Base-by-base conservation (phyloP, 306 rosid genomes). In the Cucurbita moschata region DNA sequence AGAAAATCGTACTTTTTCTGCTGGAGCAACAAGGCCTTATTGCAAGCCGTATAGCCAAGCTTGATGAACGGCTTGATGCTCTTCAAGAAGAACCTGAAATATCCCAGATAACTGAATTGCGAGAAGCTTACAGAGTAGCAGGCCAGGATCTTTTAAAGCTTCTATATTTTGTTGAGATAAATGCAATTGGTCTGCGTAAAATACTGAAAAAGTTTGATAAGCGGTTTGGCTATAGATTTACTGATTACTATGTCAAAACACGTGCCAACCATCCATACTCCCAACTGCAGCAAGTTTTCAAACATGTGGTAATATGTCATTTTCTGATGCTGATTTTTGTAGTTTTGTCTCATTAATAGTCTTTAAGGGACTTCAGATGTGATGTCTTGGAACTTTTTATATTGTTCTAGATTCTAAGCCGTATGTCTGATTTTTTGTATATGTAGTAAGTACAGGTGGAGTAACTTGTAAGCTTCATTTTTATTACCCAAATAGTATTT, bases 241-340 rank as follows among this genome's bases (percentile, higher is more conserved):
- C 99, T 8, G 90, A 95, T 75, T 88, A 91, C 81, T 95, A 91
- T 73, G 96, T 95, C 76, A 86, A 88, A 82, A 95, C 99, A 57
- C 96, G 99, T 30, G 96, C 99, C 57, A 95, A 95, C 83, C 99
- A 95, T 83, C 99, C 99, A 18, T 95, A 89, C 83, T 95, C 99
- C 35, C 99, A 91, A 84, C 88, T 95, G 79, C 99, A 95, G 79
- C 97, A 95, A 95, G 99, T 95, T 77, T 95, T 87, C 85, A 95
- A 95, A 85, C 99, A 95, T 83, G 99, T 91, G 97, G 99, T 94
- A 91, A 86, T 79, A 69, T 85, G 72, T 79, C 73, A 72, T 68
- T 26, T 55, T 83, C 80, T 43, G 75, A 79, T 74, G 21, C 65
- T 19, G 21, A 19, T 23, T 56, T 72, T 56, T 55, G 75, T 71